Base-by-base conservation (phyloP, 768 basidiomycete genomes). In the Neoboletus magnificus region DNA sequence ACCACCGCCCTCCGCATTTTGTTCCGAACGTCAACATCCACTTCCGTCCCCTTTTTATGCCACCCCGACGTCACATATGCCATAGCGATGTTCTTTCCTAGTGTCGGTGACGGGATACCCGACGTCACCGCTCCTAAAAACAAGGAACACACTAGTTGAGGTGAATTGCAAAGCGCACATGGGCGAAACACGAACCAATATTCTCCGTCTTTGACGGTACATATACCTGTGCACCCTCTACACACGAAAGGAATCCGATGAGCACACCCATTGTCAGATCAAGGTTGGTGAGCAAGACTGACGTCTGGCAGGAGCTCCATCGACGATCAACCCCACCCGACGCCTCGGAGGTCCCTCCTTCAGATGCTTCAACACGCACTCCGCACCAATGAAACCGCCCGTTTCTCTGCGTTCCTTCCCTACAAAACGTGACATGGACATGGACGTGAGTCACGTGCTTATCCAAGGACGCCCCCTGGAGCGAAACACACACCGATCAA, bases 81-180 rank as follows among this genome's bases (percentile, higher is more conserved):
- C 96, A 98, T 98, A 1, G 95, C 93, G 62, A 98, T 92, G 71
- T 99, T 98, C 70, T 87, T 86, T 1, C 83, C 84, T 4, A 93
- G 76, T 1, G 92, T 88, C 0, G 95, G 96, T 0, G 93, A 93
- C 15, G 97, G 97, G 58, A 98, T 97, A 44, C 96, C 97, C 1
- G 94, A 98, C 0, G 95, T 99, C 44, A 98, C 82, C 13, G 73
- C 68, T 35, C 93, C 92, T 70, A 23, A 16, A 9, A 52, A 83
- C 68, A 27, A 5, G 8, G 25, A 23, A 3, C 7, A 13, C 18
- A 30, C 30, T 39, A 43, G 48, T 18, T 57, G 43, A 55, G 45
- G 39, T 9, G 33, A 25, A 45, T 27, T 32, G 32, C 58, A 49
- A 39, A 60, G 48, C 41, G 33, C 16, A 37, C 20, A 16, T 49